Evolutionary conservation across 2,329 filamentous ascomycete species (phyloP).

Genomic region (Cercospora sp.): DNA sequence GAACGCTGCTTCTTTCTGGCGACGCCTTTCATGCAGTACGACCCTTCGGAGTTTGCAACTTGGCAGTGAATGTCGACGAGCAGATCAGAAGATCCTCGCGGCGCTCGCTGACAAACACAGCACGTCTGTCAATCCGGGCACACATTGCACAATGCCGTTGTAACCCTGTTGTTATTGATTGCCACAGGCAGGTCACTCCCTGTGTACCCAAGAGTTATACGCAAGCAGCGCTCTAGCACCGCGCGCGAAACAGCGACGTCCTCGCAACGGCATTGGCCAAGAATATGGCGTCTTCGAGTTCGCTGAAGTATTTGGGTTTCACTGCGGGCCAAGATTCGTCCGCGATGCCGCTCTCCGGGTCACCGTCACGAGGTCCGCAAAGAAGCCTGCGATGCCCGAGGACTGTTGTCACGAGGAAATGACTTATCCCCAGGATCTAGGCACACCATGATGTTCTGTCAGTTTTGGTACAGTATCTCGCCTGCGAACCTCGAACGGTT

Average conservation of each 20-base stretch:
- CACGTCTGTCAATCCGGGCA: background rate
- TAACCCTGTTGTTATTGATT: background rate
- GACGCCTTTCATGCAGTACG: background rate
- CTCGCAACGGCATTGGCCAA: background rate
- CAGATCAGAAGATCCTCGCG: background rate
- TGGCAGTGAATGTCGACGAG: background rate
- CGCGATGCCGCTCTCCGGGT: background rate
- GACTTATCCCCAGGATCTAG: background rate
- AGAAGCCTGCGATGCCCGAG: background rate
- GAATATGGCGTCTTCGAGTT: background rate
- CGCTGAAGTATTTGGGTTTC: background rate
- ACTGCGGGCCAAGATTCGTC: background rate
- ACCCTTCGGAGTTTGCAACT: background rate
- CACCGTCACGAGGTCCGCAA: background rate
- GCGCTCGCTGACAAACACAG: background rate
- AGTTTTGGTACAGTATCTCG: background rate
- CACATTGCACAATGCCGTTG: background rate
- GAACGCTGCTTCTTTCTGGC: background rate
- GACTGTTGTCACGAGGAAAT: background rate
- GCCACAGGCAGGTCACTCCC: background rate
- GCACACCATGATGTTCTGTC: background rate
- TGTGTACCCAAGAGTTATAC: too few species aligned
- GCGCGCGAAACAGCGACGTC: background rate
- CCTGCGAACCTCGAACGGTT: background rate
- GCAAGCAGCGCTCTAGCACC: background rate